Evolutionary conservation across 1,284 basidiomycete species (phyloP), one percentile per base, ranked within the genome.

Genomic region (Athelia psychrophila): DNA sequence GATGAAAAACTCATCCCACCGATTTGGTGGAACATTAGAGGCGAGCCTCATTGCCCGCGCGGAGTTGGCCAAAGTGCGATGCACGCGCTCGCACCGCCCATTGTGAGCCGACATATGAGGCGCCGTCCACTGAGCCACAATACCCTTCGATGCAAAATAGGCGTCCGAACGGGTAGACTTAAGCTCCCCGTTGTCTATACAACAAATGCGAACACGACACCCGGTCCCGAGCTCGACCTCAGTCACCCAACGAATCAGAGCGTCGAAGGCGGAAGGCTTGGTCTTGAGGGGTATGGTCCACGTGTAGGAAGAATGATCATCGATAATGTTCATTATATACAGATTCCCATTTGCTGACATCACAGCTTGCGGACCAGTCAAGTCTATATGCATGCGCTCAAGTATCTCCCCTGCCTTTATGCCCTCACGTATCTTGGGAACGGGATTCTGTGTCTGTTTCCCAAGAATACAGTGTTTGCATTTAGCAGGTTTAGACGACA

Each of bases 311-410:
- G 65, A 61, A 47, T 45, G 64, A 42, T 75, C 66, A 53, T 73
- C 67, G 3, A 74, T 57, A 1, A 74, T 53, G 50, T 74, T 63
- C 57, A 75, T 64, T 0, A 63, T 48, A 51, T 71, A 73, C 0
- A 51, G 3, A 48, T 69, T 64, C 0, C 68, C 62, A 1, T 51
- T 58, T 0, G 51, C 44, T 1, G 72, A 71, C 2, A n/a, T 32
- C 1, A 65, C 58, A 46, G 47, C 56, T 9, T 58, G 35, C 1
- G 60, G 62, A 0, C 71, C 69, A 0, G 56, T 56, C 8, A 73
- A 53, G 49, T 75, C 71, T 18, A 70, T 56, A 51, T 58, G 70
- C 2, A 73, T 58, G 1, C 58, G 59, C 9, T 60, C 67, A 3
- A 74, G 51, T 9, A 30, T 55, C 19, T 55, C 40, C 1, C 44